Percentiles rank a stretch among this genome's conserved stretches.
phyloP scores from a whole-genome alignment of 225 moss, liverwort and hornwort species.

The Straminergon stramineum region DNA sequence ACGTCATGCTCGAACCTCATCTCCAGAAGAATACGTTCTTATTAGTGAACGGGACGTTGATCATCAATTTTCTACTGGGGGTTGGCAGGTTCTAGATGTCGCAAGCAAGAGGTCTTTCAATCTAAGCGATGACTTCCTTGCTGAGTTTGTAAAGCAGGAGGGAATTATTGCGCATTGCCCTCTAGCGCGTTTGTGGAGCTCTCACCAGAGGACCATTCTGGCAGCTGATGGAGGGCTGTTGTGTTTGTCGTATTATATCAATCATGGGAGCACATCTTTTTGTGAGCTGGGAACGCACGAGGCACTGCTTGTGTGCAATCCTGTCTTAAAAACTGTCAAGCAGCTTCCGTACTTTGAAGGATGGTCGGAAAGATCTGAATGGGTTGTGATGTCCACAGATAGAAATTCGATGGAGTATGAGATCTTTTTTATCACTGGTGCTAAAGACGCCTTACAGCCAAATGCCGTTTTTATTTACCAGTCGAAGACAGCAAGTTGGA shows the following conservation, averaged over 20 bases:
- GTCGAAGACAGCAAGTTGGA: neutral
- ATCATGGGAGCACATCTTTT: neutral
- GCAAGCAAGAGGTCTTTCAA: neutral
- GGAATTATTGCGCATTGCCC: neutral
- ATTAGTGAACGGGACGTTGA: neutral
- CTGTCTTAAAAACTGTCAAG: neutral
- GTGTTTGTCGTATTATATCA: neutral
- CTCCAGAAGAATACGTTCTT: neutral
- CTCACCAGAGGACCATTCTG: neutral
- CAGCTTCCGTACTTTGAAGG: neutral
- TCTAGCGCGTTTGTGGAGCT: rapidly evolving
- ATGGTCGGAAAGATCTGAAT: neutral
- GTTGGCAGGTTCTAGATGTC: neutral
- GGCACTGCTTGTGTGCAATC: neutral
- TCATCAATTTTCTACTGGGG: too few species aligned
- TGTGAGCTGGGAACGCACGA: neutral
- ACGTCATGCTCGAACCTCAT: too few species aligned
- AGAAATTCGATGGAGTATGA: neutral
- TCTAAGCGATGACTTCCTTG: neutral
- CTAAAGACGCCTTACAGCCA: neutral
- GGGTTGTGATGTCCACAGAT: neutral
- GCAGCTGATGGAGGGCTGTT: neutral
- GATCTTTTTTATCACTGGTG: neutral
- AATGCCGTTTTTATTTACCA: neutral
- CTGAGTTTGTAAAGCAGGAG: neutral